Evolutionary conservation across 177 flowering plant species (phyloP).

Genomic region (Vitis hybrid): DNA sequence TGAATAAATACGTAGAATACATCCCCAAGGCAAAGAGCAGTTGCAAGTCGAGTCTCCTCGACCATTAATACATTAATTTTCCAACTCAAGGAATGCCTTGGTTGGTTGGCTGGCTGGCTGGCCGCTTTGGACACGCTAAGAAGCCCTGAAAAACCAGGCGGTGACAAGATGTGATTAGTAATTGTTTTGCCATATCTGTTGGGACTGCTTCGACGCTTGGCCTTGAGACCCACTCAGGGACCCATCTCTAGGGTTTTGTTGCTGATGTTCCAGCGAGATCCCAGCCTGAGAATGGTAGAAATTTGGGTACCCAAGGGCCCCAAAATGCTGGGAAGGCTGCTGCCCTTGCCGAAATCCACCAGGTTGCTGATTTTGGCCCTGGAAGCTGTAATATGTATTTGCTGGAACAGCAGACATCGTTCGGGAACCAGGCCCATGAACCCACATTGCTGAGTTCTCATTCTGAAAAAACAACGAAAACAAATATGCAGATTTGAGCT

Average conservation of each 20-base stretch:
- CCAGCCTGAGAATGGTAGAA: conserved; percentile 84
- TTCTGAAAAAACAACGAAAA: conserved; percentile 40
- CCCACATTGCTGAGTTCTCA: conserved; percentile 76
- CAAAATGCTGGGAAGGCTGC: conserved; percentile 81
- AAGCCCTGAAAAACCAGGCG: conserved; percentile 51
- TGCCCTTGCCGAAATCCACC: conserved; percentile 75
- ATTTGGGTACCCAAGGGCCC: conserved; percentile 68
- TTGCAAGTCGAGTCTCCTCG: conserved; percentile 26
- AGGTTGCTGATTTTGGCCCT: conserved; percentile 77
- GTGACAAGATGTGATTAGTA: conserved; percentile 41
- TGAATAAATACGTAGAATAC: conserved; percentile 24
- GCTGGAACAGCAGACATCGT: conserved; percentile 72
- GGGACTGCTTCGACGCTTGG: conserved; percentile 71
- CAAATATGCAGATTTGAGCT: no score
- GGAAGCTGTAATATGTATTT: conserved; percentile 75
- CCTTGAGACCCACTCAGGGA: conserved; percentile 54
- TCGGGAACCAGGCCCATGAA: conserved; percentile 80
- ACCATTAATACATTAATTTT: conserved; percentile 18
- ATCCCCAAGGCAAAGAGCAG: conserved; percentile 29
- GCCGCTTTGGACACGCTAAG: conserved; percentile 38
- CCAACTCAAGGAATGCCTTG: conserved; percentile 21
- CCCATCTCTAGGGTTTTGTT: conserved; percentile 63
- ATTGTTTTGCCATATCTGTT: conserved; percentile 85
- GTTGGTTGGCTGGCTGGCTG: conserved; percentile 8
- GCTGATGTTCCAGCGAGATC: conserved; percentile 68